A percentile compares a stretch with the other conserved stretches of the same genome.
phyloP scores from a whole-genome alignment of 2,329 filamentous ascomycete genomes.

The Sporothrix variecibatus region DNA sequence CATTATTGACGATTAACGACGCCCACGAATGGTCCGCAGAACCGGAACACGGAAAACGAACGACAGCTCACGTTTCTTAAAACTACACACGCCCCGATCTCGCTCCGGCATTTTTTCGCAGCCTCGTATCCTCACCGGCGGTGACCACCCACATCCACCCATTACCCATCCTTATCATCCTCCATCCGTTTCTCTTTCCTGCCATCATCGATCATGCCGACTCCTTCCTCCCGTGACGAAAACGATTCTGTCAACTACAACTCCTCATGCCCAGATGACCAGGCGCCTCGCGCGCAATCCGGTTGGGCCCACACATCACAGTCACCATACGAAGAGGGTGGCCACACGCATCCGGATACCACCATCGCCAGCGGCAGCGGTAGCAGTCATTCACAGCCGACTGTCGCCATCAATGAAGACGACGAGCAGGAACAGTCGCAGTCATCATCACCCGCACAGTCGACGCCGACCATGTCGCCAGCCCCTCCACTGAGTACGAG shows the following conservation, averaged over 20 bases:
- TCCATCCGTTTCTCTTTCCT: neutral
- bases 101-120: neutral
- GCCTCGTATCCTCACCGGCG: neutral
- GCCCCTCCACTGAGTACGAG: constrained; percentile 38
- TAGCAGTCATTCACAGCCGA: neutral
- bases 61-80: neutral
- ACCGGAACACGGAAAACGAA: neutral
- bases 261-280: constrained; percentile 49
- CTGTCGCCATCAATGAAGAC: neutral
- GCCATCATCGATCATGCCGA: constrained; percentile 31
- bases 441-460: constrained; percentile 37
- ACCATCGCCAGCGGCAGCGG: constrained; percentile 6
- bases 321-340: constrained; percentile 26
- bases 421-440: neutral
- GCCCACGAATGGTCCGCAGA: neutral
- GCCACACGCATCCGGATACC: neutral
- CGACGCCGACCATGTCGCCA: constrained; percentile 48
- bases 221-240: constrained; percentile 30
- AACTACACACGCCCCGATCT: neutral
- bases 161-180: neutral
- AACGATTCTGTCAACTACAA: constrained; percentile 38
- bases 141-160: neutral
- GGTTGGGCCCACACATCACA: constrained; percentile 33
- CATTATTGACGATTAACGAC: neutral
- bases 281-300: constrained; percentile 35